These are phyloP conservation scores for Tetrapyrgos nigripes DNA, from an alignment of 1,284 basidiomycete species.

Conservation along the genomic window DNA sequence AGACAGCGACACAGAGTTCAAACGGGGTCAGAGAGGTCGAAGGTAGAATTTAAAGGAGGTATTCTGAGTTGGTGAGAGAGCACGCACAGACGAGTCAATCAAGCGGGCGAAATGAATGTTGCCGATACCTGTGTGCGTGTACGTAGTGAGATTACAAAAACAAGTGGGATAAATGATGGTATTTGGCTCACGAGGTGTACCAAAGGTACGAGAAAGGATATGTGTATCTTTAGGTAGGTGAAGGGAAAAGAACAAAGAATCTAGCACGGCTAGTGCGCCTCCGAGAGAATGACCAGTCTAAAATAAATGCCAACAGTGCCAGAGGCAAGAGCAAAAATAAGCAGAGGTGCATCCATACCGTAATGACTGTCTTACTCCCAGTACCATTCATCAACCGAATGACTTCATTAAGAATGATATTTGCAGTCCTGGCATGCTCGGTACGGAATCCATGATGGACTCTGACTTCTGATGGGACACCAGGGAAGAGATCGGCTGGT, in stretches of 20 bases:
- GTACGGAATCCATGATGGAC: slow-evolving; percentile 57
- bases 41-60: no score
- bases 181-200: slow-evolving; percentile 45
- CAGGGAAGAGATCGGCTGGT: slow-evolving; percentile 54
- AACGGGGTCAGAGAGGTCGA: no score
- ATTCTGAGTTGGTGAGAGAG: neutral
- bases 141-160: neutral
- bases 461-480: slow-evolving; percentile 41
- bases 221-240: slow-evolving; percentile 48
- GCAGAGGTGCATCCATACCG: slow-evolving; percentile 33
- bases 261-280: slow-evolving; percentile 60
- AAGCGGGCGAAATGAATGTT: slow-evolving; percentile 44
- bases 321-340: neutral
- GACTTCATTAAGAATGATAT: slow-evolving; percentile 45
- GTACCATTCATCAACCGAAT: slow-evolving; percentile 41
- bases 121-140: slow-evolving; percentile 36
- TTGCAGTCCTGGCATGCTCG: slow-evolving; percentile 49
- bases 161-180: neutral
- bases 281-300: slow-evolving; percentile 64
- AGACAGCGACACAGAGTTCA: no score
- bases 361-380: slow-evolving; percentile 38
- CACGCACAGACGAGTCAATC: slow-evolving; percentile 45
- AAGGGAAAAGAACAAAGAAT: slow-evolving; percentile 54
- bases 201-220: slow-evolving; percentile 55
- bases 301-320: neutral